Base-by-base conservation (phyloP, 169 alveolate genomes). In the Plasmodium sp. region DNA sequence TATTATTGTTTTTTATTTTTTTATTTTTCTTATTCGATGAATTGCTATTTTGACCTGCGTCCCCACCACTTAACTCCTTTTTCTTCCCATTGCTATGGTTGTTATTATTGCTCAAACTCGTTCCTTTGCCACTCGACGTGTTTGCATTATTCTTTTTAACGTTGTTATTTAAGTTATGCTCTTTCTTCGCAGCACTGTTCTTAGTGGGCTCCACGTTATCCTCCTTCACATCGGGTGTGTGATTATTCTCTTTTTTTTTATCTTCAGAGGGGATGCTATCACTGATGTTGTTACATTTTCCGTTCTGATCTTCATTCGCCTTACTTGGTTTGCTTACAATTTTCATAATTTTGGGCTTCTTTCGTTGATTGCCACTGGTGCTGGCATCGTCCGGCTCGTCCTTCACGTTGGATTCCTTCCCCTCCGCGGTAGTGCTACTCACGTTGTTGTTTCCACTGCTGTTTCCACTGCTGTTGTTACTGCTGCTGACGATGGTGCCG, bases 131-230 rank as follows among this genome's bases (percentile, higher is more conserved):
- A 54, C 67, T 81, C 14, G 36, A 34, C 4, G 18, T 83, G 16
- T 22, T 22, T 9, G 39, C 45, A 85, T 36, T 43, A 39, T 45
- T 54, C 31, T 54, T 34, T 31, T 72, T 67, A 12, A 67, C 5
- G 9, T 86, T 72, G 36, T 41, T 84, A 84, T 84, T 72, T 72
- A 71, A 22, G 56, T 71, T 67, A 84, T 75, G 36, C 27, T 75
- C 2, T 7, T 90, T 73, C 16, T 75, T 77, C 34, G 94, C 62
- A 74, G 31, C 14, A 58, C 41, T 51, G 31, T 7, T 7, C 45
- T 51, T 34, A 27, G 31, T 14, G 16, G 85, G 1, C 27, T 77
- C 67, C 54, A 39, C 67, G 5, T 45, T 71, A 54, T 90, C 94
- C 58, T 27, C 31, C 45, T 80, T 22, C 5, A 48, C 27, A 18